Conservation (phyloP, 2,329 filamentous ascomycete genomes). For the Neurospora sp. region DNA sequence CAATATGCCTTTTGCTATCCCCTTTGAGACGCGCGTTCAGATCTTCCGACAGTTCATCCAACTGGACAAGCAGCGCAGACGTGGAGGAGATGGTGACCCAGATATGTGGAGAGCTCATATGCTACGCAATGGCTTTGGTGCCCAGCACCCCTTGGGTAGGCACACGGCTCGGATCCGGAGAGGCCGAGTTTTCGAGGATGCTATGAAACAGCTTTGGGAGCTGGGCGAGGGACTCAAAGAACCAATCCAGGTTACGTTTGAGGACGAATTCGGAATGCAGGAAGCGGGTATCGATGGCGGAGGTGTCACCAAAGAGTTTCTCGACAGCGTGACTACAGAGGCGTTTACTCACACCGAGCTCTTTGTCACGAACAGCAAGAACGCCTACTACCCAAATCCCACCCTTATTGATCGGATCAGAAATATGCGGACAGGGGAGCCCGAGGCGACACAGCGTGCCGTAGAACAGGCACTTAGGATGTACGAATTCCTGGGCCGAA, state of each 20-base stretch:
- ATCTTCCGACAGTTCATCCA: constrained; percentile 91
- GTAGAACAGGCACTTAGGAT: constrained; percentile 52
- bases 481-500: constrained; percentile 85
- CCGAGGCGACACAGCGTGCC: constrained; percentile 46
- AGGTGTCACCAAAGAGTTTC: constrained; percentile 93
- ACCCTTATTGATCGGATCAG: constrained; percentile 57
- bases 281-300: constrained; percentile 96
- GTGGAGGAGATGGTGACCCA: constrained; percentile 59
- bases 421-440: not conserved
- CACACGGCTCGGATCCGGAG: constrained; percentile 76
- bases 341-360: constrained; percentile 61
- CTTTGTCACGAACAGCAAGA: constrained; percentile 78
- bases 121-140: constrained; percentile 20
- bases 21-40: constrained; percentile 81
- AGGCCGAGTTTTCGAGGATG: constrained; percentile 74
- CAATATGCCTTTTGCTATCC: constrained; percentile 95
- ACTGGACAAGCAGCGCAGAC: constrained; percentile 65
- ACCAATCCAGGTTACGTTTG: constrained; percentile 91
- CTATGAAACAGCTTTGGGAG: constrained; percentile 71
- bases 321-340: constrained; percentile 79
- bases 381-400: constrained; percentile 83
- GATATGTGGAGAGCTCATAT: constrained; percentile 64
- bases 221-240: constrained; percentile 82
- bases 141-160: constrained; percentile 35
- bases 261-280: constrained; percentile 75